A percentile compares a stretch with the other conserved stretches of the same genome.
Evolutionary conservation across 2,329 filamentous ascomycete species (phyloP).

Genomic region (Neofusicoccum parvum): DNA sequence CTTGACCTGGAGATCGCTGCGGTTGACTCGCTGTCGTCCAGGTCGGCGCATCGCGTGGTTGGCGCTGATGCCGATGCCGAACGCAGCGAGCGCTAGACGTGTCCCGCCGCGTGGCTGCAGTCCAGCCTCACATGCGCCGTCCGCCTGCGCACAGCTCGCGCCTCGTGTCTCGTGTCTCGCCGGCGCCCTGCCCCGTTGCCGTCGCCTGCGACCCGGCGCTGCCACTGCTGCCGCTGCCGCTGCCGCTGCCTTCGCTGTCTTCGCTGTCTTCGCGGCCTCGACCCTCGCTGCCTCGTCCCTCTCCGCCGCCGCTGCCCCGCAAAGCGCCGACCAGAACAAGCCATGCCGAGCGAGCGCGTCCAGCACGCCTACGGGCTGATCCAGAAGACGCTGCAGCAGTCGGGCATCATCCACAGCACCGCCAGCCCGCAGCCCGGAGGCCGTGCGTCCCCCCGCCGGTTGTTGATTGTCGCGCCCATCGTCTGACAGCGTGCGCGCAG

Average conservation of each 20-base stretch:
- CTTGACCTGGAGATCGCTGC: not conserved
- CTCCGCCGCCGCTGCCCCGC: not conserved
- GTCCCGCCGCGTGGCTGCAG: not conserved
- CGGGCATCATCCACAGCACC: not conserved
- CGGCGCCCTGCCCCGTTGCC: too few relatives aligned
- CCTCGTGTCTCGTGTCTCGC: not conserved
- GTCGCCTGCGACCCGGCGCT: too few relatives aligned
- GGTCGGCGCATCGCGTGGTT: too few relatives aligned
- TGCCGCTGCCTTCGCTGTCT: too few relatives aligned
- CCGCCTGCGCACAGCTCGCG: slow-evolving; percentile 1
- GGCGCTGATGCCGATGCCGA: not conserved
- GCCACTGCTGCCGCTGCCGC: too few relatives aligned
- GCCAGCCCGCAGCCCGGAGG: not conserved
- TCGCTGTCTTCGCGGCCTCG: too few relatives aligned
- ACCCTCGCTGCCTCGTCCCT: not conserved
- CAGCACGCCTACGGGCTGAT: slow-evolving; percentile 15
- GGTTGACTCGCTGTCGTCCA: too few relatives aligned
- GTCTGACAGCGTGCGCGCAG: not conserved
- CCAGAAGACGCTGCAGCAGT: slow-evolving; percentile 14
- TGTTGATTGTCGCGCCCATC: not conserved
- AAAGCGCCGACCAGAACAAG: not conserved
- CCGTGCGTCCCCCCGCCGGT: not conserved
- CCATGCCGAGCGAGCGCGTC: slow-evolving; percentile 11
- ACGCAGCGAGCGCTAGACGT: slow-evolving; percentile 1
- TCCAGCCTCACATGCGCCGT: slow-evolving; percentile 17